phyloP scores from a whole-genome alignment of 495 filamentous ascomycete genomes.

The Penicillium waksmanii region DNA sequence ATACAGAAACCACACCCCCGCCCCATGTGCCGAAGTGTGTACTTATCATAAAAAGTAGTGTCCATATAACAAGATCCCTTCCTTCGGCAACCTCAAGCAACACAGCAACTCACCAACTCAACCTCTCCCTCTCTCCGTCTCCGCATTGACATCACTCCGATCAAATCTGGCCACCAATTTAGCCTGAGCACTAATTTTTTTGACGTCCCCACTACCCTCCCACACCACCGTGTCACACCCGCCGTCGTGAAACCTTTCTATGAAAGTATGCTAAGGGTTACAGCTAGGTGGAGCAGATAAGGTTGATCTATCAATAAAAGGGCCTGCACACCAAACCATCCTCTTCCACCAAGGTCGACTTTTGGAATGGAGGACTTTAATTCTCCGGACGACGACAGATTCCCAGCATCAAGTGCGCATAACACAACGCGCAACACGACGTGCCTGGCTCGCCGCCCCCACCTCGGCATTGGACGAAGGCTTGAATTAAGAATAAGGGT shows the following conservation, averaged over 20 bases:
- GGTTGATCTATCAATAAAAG: background rate
- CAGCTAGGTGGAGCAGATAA: background rate
- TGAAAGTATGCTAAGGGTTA: background rate
- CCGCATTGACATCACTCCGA: conserved; percentile 6
- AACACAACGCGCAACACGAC: background rate
- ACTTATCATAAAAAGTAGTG: too few species aligned
- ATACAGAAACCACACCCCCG: too few species aligned
- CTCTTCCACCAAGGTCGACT: background rate
- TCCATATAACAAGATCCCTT: background rate
- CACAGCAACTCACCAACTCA: background rate
- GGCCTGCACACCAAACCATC: background rate
- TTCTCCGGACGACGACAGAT: conserved; percentile 1
- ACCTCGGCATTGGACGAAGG: background rate
- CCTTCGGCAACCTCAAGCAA: background rate
- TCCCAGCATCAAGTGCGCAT: background rate
- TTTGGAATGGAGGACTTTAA: background rate
- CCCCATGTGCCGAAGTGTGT: too few species aligned
- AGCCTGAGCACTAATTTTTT: conserved; percentile 1
- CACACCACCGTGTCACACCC: background rate
- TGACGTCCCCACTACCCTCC: conserved; percentile 3
- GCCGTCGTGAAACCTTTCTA: background rate
- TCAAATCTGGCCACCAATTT: background rate
- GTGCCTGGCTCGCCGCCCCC: background rate
- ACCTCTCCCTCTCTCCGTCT: background rate
- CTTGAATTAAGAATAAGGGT: conserved; percentile 5